Percentiles rank a stretch among this genome's conserved stretches.
Evolutionary conservation across 2,329 filamentous ascomycete species (phyloP).

Genomic region (Gaeumannomyces tritici): DNA sequence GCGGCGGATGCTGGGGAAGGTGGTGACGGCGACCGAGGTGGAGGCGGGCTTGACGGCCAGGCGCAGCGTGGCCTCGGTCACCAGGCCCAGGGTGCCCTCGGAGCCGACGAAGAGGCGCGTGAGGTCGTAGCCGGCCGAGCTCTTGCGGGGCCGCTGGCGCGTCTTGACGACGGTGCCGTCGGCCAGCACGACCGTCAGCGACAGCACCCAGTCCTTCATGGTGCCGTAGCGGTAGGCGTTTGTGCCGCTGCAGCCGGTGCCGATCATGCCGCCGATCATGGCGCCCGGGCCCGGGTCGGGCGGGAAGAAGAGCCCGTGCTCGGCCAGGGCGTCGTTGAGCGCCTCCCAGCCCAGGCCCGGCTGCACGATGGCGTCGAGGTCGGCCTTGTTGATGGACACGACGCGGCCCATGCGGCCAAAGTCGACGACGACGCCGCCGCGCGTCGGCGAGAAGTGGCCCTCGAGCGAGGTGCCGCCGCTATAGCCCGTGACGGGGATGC

Average conservation of each 20-base stretch:
- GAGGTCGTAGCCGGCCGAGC: constrained; percentile 83
- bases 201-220: constrained; percentile 90
- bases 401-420: constrained; percentile 81
- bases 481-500: constrained; percentile 79
- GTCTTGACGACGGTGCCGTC: constrained; percentile 89
- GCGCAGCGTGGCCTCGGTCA: constrained; percentile 82
- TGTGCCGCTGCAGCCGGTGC: constrained; percentile 65
- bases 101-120: constrained; percentile 83
- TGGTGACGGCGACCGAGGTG: constrained; percentile 69
- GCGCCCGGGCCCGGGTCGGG: constrained; percentile 86
- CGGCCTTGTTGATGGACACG: constrained; percentile 64
- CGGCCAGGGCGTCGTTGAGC: constrained; percentile 67
- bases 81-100: constrained; percentile 71
- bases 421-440: constrained; percentile 72
- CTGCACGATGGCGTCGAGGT: constrained; percentile 68
- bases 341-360: constrained; percentile 80
- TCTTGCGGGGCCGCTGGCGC: constrained; percentile 77
- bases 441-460: constrained; percentile 77
- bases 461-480: constrained; percentile 84
- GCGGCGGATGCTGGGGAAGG: constrained; percentile 48
- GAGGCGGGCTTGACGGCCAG: constrained; percentile 72
- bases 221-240: constrained; percentile 91
- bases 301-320: constrained; percentile 78
- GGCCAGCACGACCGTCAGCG: constrained; percentile 77
- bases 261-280: constrained; percentile 85